phyloP scores from a whole-genome alignment of 495 filamentous ascomycete species.

The Trichoderma asperelloides region DNA sequence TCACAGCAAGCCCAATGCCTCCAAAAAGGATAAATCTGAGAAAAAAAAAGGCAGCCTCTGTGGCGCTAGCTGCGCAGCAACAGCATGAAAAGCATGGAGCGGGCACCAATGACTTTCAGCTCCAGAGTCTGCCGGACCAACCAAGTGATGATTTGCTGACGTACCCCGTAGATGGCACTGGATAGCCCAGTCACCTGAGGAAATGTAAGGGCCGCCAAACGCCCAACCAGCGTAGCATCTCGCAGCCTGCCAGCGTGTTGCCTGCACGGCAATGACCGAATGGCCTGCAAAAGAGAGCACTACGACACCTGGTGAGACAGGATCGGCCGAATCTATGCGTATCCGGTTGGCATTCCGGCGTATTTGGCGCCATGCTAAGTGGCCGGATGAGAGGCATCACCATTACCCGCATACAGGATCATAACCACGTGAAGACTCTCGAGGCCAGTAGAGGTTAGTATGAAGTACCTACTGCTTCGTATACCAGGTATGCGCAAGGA shows the following conservation, averaged over 20 bases:
- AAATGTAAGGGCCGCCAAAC: neutral
- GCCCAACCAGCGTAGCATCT: neutral
- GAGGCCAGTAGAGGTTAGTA: neutral
- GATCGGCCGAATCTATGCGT: neutral
- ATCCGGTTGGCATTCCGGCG: neutral
- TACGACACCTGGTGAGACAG: neutral
- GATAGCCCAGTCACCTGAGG: neutral
- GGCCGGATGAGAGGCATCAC: neutral
- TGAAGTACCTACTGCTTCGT: neutral
- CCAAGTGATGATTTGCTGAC: conserved; percentile 1
- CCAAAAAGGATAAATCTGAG: neutral
- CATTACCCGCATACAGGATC: neutral
- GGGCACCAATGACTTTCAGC: conserved; percentile 2
- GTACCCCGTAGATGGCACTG: neutral
- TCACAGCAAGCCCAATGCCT: neutral
- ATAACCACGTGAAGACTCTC: neutral
- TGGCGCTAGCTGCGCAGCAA: neutral
- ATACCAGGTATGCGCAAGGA: neutral
- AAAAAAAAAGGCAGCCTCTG: neutral
- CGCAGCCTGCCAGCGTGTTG: neutral
- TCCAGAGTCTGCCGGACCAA: neutral
- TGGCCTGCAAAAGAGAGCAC: neutral
- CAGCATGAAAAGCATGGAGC: neutral
- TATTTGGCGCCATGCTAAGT: neutral
- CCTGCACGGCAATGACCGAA: neutral